These are phyloP conservation scores for Pythium myriotylum DNA, from an alignment of 352 stramenopile genomes.

Conservation along the genomic window DNA sequence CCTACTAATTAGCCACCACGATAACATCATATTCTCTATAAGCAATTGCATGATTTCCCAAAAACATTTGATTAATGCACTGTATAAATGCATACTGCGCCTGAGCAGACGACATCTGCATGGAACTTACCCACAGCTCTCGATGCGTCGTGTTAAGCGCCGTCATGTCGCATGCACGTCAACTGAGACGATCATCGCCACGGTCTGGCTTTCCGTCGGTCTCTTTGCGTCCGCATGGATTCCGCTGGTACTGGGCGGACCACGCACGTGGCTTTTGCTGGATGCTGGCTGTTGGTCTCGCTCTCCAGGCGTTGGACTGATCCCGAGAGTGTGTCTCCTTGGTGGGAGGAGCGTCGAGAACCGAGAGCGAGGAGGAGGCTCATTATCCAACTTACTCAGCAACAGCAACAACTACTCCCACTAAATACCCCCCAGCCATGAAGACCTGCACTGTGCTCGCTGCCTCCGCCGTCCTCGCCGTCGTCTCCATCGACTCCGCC, in stretches of 20 bases:
- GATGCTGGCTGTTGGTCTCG: not conserved
- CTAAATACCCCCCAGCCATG: conserved; percentile 25
- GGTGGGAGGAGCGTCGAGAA: not conserved
- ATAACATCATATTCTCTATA: no score
- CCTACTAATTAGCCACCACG: no score
- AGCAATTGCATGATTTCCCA: no score
- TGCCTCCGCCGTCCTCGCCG: conserved; percentile 74
- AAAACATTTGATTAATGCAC: not conserved
- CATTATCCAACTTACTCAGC: conserved; percentile 25
- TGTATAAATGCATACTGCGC: not conserved
- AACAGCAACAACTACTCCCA: not conserved
- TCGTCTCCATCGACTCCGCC: conserved; percentile 23
- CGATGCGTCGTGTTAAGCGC: not conserved
- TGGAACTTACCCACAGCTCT: no score
- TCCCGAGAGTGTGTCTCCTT: not conserved
- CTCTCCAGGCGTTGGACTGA: not conserved
- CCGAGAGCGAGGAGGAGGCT: not conserved
- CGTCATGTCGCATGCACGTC: not conserved
- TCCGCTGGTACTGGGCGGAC: not conserved
- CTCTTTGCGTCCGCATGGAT: not conserved
- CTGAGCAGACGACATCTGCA: not conserved
- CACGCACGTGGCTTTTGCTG: not conserved
- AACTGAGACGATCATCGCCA: not conserved
- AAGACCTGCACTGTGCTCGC: conserved; percentile 81
- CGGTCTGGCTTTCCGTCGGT: not conserved